Base-by-base conservation (phyloP, 2,329 filamentous ascomycete genomes). In the Aureobasidium sp. region DNA sequence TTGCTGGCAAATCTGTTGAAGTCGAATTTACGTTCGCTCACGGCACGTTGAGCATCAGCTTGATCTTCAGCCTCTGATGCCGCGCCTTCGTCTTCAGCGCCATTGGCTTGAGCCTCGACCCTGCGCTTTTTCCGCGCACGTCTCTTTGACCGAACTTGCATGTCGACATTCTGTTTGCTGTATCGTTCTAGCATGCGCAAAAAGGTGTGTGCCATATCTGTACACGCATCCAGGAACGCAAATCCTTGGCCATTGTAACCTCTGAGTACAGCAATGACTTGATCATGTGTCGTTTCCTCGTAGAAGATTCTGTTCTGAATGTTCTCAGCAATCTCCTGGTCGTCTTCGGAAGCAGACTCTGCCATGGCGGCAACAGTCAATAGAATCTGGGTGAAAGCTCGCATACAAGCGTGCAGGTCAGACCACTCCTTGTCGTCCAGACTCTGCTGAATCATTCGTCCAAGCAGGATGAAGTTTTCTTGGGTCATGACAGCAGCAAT, bases 271-370 rank as follows among this genome's bases (percentile, higher is more conserved):
- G 85, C 83, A 31, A 93, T 82, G 55, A 99, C 83, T 25, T 89
- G 82, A 63, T 99, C 93, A 69, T 99, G 92, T 0, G 92, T 96
- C 0, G 89, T 84, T 69, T 97, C 91, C 73, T 99, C 94, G 74
- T 99, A 99, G 72, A 99, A 99, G n/a, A 99, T 90, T 63, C 93
- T 89, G 68, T 88, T 95, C 57, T 96, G 84, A 13, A 95, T 96
- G 67, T 99, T 99, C 71, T 99, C 93, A 0, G 94, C 93, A 71
- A 99, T 97, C 67, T 97, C 94, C 69, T 95, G 88, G 66, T 99
- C 90, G n/a, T 96, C 92, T 64, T 96, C 92, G 31, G 89, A 82
- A 0, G 83, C 81, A 1, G 90, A 94, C 49, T 88, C 84, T 1
- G 86, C 80, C 92, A 99, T 97, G 63, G 95, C 90, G 68, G 96